Percentiles rank a stretch among this genome's conserved stretches.
These are phyloP conservation scores for Colletotrichum graminicola DNA, from an alignment of 2,329 filamentous ascomycete species.

Conservation along the genomic window DNA sequence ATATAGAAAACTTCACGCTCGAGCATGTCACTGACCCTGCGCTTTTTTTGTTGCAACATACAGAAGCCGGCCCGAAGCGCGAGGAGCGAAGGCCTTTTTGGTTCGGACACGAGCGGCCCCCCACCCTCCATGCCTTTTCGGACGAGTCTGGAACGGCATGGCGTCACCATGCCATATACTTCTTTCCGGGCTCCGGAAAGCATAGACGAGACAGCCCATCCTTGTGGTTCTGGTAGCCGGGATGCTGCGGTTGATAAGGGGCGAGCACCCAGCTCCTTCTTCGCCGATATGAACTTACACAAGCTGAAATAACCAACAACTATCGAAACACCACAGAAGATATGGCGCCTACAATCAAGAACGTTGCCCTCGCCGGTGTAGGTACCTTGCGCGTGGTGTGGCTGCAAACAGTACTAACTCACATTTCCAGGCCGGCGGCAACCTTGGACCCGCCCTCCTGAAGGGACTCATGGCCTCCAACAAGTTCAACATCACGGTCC, in stretches of 20 bases:
- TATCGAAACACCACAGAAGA: background rate
- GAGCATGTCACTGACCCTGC: constrained; percentile 11
- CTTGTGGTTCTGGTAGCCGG: background rate
- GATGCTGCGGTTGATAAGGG: constrained; percentile 12
- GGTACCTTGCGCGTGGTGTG: background rate
- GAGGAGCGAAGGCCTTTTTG: background rate
- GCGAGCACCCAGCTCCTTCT: background rate
- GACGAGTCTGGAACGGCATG: constrained; percentile 33
- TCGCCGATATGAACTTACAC: background rate
- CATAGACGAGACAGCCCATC: constrained; percentile 7
- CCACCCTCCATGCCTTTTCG: background rate
- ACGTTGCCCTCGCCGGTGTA: constrained; percentile 54
- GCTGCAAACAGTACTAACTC: background rate
- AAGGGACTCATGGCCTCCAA: constrained; percentile 48
- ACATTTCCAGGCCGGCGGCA: constrained; percentile 48
- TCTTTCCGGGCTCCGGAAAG: background rate
- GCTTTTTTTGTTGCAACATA: background rate
- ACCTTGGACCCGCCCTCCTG: constrained; percentile 51
- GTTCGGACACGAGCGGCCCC: background rate
- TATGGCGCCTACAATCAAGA: constrained; percentile 48
- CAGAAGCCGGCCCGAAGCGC: constrained; percentile 2
- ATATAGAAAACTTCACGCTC: background rate
- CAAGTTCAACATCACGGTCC: constrained; percentile 63
- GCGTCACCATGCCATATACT: constrained; percentile 25
- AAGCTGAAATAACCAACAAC: background rate